Base-by-base conservation (phyloP, 2,329 filamentous ascomycete species). In the Colletotrichum australisinense region DNA sequence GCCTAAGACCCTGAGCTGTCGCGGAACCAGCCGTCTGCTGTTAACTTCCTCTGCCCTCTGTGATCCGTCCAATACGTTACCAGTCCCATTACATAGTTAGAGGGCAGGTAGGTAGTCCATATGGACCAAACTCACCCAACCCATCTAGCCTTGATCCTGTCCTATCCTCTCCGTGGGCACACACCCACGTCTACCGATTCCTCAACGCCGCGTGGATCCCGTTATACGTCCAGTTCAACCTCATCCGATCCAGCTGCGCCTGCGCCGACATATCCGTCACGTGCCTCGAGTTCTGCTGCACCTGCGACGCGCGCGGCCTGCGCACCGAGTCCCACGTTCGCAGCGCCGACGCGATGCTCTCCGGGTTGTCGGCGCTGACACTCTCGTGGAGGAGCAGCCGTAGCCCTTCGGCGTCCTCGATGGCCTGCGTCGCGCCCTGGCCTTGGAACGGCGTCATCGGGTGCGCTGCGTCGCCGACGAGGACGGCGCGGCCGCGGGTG, bases 401-500 rank as follows among this genome's bases (percentile, higher is more conserved):
- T n/a, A 74, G 28, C 0, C 63, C 72, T 22, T 72, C 72, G 2
- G 72, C 72, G 24, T 74, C 72, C 56, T 74, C 72, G 35, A 74
- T 55, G 1, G 72, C 72, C 55, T 72, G 64, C 19, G 69, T 68
- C 26, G 72, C 69, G 11, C 69, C 72, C 26, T 74, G 72, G 19
- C 64, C 64, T 16, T 72, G 72, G 55, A 72, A 72, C 5, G 72
- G 72, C 46, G 69, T 74, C 69, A 74, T 74, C 5, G 69, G 72
- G 28, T 74, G 72, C 26, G 72, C 72, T 2, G 72, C 72, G 63
- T 74, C 72, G 11, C 72, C 72, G 30, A 69, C 30, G 12, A 74
- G 30, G 5, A 77, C 63, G 12, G 70, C 67, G 4, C 70, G 56
- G 9, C 73, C 73, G 26, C 65, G 53, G n/a, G 82, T 80, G 81